A percentile compares a stretch with the other conserved stretches of the same genome.
Evolutionary conservation across 495 filamentous ascomycete species (phyloP).

Genomic region (Penicillium parvum): DNA sequence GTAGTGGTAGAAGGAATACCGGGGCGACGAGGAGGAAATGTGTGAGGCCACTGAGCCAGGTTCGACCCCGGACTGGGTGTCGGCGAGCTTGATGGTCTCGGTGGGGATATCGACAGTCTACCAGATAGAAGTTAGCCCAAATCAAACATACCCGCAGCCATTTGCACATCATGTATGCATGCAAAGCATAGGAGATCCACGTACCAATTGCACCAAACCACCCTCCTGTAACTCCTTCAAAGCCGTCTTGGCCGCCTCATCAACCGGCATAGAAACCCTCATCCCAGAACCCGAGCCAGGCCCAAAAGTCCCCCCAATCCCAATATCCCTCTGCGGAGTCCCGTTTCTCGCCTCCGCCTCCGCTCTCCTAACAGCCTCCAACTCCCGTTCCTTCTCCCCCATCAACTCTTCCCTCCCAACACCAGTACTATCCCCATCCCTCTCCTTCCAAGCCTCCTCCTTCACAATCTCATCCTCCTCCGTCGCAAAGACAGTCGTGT

Average conservation of each 20-base stretch:
- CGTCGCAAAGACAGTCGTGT: constrained; percentile 70
- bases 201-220: constrained; percentile 77
- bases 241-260: constrained; percentile 62
- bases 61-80: constrained; percentile 46
- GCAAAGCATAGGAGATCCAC: constrained; percentile 28
- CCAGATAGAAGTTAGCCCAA: constrained; percentile 26
- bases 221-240: constrained; percentile 55
- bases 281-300: constrained; percentile 49
- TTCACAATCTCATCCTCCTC: constrained; percentile 64
- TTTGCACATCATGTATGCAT: constrained; percentile 3
- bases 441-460: constrained; percentile 67
- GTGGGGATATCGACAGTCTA: constrained; percentile 59
- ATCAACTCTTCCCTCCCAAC: constrained; percentile 58
- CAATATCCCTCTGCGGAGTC: constrained; percentile 55
- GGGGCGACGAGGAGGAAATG: constrained; percentile 78
- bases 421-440: constrained; percentile 56
- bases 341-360: constrained; percentile 77
- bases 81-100: constrained; percentile 74
- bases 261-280: constrained; percentile 60
- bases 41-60: constrained; percentile 48
- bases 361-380: constrained; percentile 71
- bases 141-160: constrained; percentile 7
- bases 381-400: constrained; percentile 78
- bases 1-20: constrained; percentile 88
- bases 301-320: constrained; percentile 55